Conservation (phyloP, 176 grass and related monocot species). For the Phoenix dactylifera region DNA sequence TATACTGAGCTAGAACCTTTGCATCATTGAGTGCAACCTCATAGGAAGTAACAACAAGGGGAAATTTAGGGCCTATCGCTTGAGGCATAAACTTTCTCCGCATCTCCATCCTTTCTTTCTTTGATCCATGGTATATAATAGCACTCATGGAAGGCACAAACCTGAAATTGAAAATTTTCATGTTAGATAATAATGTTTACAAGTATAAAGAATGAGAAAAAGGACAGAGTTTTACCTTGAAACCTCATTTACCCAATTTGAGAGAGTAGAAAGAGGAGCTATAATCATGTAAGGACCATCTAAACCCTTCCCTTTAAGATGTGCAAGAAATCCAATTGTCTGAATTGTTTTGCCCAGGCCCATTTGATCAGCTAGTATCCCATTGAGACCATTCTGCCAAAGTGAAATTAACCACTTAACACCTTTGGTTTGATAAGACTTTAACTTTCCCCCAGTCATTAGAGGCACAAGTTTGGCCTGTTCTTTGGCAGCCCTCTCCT, state of each 20-base stretch:
- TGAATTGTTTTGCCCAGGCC: constrained; percentile 98
- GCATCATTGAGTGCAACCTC: constrained; percentile 75
- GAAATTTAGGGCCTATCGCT: constrained; percentile 47
- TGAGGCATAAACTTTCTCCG: constrained; percentile 81
- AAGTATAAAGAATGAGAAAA: neutral
- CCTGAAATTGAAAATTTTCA: constrained; percentile 36
- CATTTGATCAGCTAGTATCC: constrained; percentile 97
- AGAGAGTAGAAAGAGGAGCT: constrained; percentile 93
- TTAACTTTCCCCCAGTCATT: constrained; percentile 84
- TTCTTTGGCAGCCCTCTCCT: constrained; percentile 55
- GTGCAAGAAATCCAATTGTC: constrained; percentile 91
- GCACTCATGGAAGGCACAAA: constrained; percentile 68
- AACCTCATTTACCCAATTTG: constrained; percentile 87
- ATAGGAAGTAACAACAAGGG: constrained; percentile 77
- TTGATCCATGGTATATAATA: constrained; percentile 81
- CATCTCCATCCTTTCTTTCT: constrained; percentile 48
- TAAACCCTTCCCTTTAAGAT: constrained; percentile 85
- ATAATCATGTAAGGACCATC: constrained; percentile 90
- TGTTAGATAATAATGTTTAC: constrained; percentile 15
- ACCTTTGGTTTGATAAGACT: constrained; percentile 94
- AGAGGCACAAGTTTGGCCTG: constrained; percentile 77
- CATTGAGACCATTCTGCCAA: constrained; percentile 96
- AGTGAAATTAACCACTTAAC: constrained; percentile 96
- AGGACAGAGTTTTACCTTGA: constrained; percentile 42
- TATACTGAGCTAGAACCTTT: constrained; percentile 56